Evolutionary conservation across 805 yeast genomes (phyloP), one percentile per base, ranked within the genome.

Genomic region (Pichia nanzhaoensis): DNA sequence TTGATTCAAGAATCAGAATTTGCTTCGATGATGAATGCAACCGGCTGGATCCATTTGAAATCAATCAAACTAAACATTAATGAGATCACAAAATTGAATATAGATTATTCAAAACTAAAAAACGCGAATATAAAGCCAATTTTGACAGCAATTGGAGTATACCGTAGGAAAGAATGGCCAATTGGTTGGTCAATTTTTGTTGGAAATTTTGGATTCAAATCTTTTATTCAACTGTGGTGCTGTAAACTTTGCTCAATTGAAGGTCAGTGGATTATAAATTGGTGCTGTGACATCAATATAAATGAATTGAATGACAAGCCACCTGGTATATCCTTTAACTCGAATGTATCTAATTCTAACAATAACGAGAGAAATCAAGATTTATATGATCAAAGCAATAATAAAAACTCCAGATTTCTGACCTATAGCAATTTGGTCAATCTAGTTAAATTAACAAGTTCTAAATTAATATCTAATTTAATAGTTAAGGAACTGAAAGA

Each of bases 31-130:
- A 71, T 86, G 44, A 67, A 70, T 32, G 82, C 86, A 0, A 74
- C 81, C 0, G 85, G 82, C 24, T 85, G 93, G 93, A 70, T 77
- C 5, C 66, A 69, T n/a, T 76, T 76, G 51, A 77, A 74, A 34
- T 70, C 76, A 34, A 69, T 84, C 39, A 68, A 64, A 28, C 55
- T 84, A 24, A 64, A 70, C 2, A 68, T 70, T 3, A 68, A 66
- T 6, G 89, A 81, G 56, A 57, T 71, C 18, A 5, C 45, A 9
- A 70, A 71, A 44, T 54, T 77, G 31, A 61, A 65, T 46, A 63
- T 68, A 27, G 60, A 63, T 48, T 52, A 63, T 28, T 54, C 52
- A 5, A 55, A 55, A 17, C 52, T 61, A 30, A 57, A 56, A 40
- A 51, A 58, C 14, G 55, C 48, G 21, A 47, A 41, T 24, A 37